Evolutionary conservation across 768 basidiomycete genomes (phyloP).

Genomic region (Crucibulum laeve): DNA sequence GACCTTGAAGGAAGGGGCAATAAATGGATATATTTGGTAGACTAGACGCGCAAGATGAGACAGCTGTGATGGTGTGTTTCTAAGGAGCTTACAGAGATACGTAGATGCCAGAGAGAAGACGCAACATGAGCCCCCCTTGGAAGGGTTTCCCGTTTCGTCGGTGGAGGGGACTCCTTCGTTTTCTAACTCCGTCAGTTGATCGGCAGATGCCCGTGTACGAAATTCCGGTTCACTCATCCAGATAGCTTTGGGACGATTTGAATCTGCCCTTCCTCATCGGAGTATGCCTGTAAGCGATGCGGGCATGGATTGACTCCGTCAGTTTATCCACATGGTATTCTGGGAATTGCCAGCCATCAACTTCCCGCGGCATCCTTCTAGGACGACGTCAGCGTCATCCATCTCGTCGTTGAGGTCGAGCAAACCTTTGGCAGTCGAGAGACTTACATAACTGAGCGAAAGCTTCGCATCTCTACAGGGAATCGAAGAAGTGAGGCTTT

Average conservation of each 20-base stretch:
- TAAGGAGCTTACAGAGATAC: conserved; percentile 33
- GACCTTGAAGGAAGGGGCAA: conserved; percentile 27
- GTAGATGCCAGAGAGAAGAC: conserved; percentile 24
- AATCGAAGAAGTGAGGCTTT: neutral
- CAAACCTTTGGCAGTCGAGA: conserved; percentile 1
- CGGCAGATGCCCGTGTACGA: conserved; percentile 29
- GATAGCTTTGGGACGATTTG: conserved; percentile 9
- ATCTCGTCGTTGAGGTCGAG: conserved; percentile 1
- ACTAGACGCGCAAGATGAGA: conserved; percentile 22
- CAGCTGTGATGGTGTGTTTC: conserved; percentile 41
- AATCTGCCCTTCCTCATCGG: conserved; percentile 33
- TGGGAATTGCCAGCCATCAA: neutral
- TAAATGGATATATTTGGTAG: conserved; percentile 26
- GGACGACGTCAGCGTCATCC: neutral
- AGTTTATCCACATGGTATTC: no score
- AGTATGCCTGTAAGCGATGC: conserved; percentile 10
- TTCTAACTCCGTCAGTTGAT: conserved; percentile 23
- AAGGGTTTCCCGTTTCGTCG: conserved; percentile 15
- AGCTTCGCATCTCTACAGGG: conserved; percentile 13
- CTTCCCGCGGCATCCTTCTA: neutral
- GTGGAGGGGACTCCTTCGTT: conserved; percentile 18
- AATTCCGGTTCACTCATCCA: conserved; percentile 9
- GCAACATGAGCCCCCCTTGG: conserved; percentile 16
- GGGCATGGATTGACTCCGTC: neutral
- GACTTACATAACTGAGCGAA: conserved; percentile 18